Base-by-base conservation (phyloP, 306 rosid species). In the Medicago lupulina region DNA sequence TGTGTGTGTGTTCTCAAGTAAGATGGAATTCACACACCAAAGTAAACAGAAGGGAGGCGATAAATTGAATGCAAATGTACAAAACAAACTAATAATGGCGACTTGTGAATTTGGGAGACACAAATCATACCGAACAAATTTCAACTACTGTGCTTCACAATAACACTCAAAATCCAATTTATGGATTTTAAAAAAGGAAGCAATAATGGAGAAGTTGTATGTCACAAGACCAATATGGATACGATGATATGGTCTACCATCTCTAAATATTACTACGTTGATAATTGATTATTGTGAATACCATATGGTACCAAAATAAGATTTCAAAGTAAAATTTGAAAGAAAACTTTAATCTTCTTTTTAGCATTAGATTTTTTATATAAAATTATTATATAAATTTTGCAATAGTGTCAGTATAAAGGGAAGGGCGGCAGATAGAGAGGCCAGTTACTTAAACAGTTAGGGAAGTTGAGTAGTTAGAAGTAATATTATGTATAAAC, bases 191-290 rank as follows among this genome's bases (percentile, higher is more conserved):
- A 53, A 50, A 71, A 9, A 44, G 8, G 12, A 9, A 16, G 34
- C 53, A 16, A 5, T 12, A 61, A 39, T 59, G 58, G 67, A 51
- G 34, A 62, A 15, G 68, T 76, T 55, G 17, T 41, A 21, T 57
- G 34, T 43, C 80, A 67, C 40, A 66, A 39, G 9, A 53, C 50
- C 61, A 36, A 58, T 39, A 39, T 63, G 11, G 31, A 54, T 76
- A 75, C 8, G 2, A 15, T 6, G 18, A 53, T 28, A 50, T 41
- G 60, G 53, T 54, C 65, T 57, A 57, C 46, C 59, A 64, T 70
- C 50, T 62, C 54, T 28, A 62, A 43, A 43, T 76, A 71, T 46
- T 36, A 65, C 82, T 38, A 47, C 67, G 28, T 67, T 38, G 51
- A 53, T 17, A 40, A 71, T 57, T 19, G 28, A 53, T 17, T 51